A percentile compares a stretch with the other conserved stretches of the same genome.
Evolutionary conservation across 768 basidiomycete species (phyloP).

Genomic region (Xanthoconium stramineum): DNA sequence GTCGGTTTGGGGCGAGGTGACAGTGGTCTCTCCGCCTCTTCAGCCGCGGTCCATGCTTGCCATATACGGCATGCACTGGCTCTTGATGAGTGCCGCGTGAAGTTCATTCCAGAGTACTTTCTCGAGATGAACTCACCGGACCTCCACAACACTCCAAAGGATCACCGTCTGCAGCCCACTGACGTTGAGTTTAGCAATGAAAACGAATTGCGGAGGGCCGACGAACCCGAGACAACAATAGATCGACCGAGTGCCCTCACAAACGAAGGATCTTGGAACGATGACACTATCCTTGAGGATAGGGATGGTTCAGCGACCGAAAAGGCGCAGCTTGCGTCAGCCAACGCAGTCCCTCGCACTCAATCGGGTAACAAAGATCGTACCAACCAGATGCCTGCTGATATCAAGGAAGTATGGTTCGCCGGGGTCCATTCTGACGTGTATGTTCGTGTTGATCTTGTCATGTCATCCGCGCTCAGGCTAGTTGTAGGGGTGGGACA

Average conservation of each 20-base stretch:
- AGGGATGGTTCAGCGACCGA: neutral
- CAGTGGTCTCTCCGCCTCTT: slow-evolving; percentile 53
- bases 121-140: slow-evolving; percentile 25
- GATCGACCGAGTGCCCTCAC: neutral
- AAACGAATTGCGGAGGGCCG: neutral
- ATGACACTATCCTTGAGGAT: neutral
- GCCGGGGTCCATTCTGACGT: slow-evolving; percentile 6
- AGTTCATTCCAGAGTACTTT: slow-evolving; percentile 50
- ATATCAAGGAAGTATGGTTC: slow-evolving; percentile 9
- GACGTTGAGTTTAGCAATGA: neutral
- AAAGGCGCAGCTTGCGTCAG: neutral
- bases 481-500: neutral
- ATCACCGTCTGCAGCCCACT: neutral
- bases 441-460: neutral
- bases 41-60: slow-evolving; percentile 50
- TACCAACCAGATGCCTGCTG: neutral
- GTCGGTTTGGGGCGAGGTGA: slow-evolving; percentile 43
- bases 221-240: neutral
- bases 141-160: neutral
- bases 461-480: neutral
- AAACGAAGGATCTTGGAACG: slow-evolving; percentile 1
- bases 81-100: slow-evolving; percentile 60
- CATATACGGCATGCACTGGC: slow-evolving; percentile 63
- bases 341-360: neutral
- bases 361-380: neutral